phyloP scores from a whole-genome alignment of 177 flowering plant genomes.

The Vitis hybrid region DNA sequence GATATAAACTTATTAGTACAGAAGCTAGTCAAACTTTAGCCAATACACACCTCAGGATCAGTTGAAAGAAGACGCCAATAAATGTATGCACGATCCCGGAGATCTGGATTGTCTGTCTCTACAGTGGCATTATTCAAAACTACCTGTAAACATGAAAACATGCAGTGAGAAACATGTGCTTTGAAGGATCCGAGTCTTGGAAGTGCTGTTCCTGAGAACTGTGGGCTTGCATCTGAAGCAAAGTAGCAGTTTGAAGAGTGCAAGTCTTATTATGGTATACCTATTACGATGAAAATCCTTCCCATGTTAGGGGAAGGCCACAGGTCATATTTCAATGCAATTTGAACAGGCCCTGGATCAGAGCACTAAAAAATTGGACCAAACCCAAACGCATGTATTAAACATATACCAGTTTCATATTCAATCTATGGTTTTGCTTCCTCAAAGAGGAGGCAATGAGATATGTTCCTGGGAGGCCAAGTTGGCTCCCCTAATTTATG shows the following conservation, averaged over 20 bases:
- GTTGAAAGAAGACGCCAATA: slow-evolving; percentile 99
- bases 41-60: slow-evolving; percentile 84
- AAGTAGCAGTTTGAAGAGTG: not conserved
- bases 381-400: too few relatives aligned
- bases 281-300: too few relatives aligned
- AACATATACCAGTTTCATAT: too few relatives aligned
- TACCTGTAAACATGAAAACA: slow-evolving; percentile 47
- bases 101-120: slow-evolving; percentile 98
- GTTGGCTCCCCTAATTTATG: too few relatives aligned
- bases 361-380: too few relatives aligned
- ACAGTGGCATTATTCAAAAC: slow-evolving; percentile 97
- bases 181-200: not conserved
- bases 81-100: slow-evolving; percentile 98
- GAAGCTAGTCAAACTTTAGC: not conserved
- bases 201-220: not conserved
- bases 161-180: slow-evolving; percentile 1
- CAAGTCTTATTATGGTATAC: too few relatives aligned
- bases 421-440: too few relatives aligned
- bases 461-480: too few relatives aligned
- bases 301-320: too few relatives aligned
- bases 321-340: too few relatives aligned
- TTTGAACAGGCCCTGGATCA: too few relatives aligned
- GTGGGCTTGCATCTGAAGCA: not conserved
- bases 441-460: too few relatives aligned
- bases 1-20: not conserved